These are phyloP conservation scores for Schwanniomyces pseudopolymorphus DNA, from an alignment of 805 yeast species.

Conservation along the genomic window DNA sequence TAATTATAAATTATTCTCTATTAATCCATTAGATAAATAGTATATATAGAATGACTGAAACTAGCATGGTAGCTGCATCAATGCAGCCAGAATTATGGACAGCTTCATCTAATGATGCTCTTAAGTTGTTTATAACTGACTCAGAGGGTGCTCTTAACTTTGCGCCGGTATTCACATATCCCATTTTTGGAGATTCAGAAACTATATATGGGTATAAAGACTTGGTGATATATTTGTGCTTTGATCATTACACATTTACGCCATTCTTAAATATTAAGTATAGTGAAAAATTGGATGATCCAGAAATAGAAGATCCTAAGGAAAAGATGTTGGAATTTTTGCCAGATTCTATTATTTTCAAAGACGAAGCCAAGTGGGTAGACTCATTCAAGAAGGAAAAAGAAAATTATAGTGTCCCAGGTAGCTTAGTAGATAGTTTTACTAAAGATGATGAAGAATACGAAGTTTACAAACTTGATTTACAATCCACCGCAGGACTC, in stretches of 20 bases:
- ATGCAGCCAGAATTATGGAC: constrained; percentile 77
- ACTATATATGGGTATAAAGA: constrained; percentile 81
- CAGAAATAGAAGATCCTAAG: constrained; percentile 60
- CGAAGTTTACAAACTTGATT: constrained; percentile 51
- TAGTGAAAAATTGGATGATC: constrained; percentile 49
- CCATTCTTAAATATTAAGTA: constrained; percentile 70
- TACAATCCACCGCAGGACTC: constrained; percentile 40
- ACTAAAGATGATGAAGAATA: constrained; percentile 38
- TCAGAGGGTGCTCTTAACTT: constrained; percentile 57
- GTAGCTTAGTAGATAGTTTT: constrained; percentile 30
- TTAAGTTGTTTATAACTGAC: constrained; percentile 57
- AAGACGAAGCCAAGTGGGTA: constrained; percentile 71
- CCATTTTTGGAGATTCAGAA: constrained; percentile 90
- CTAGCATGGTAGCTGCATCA: constrained; percentile 15
- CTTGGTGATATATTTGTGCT: constrained; percentile 61
- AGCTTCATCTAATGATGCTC: constrained; percentile 64
- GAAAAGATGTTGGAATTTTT: constrained; percentile 54
- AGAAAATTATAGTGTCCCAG: constrained; percentile 42
- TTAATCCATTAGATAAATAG: neutral
- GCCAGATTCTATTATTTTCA: constrained; percentile 59
- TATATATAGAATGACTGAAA: constrained; percentile 2
- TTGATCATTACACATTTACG: constrained; percentile 70
- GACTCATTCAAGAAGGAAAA: constrained; percentile 52
- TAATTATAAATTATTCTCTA: neutral
- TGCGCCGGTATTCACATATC: constrained; percentile 82